Evolutionary conservation across 768 basidiomycete genomes (phyloP), one percentile per base, ranked within the genome.

Genomic region (Rhodotorula kratochvilovae): DNA sequence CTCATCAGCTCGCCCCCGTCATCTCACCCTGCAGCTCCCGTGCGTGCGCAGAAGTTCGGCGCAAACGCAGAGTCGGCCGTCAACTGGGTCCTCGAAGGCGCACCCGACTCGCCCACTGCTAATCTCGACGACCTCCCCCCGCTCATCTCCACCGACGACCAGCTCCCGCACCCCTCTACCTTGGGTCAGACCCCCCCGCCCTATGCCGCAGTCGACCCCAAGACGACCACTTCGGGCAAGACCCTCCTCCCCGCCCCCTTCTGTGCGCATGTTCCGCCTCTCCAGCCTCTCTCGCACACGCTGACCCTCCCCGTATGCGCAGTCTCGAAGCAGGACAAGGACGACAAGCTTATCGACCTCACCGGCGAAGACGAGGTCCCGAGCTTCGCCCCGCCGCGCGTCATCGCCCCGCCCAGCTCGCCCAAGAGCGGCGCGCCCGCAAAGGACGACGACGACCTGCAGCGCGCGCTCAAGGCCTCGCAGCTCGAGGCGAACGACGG

Each of bases 321-420:
- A 45, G 54, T 35, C 21, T 23, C 45, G 45, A 19, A 15, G 2
- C 36, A n/a, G n/a, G 1, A 8, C 5, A 23, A 6, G 46, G n/a
- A 48, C 15, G 42, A 19, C 55, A 51, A 53, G n/a, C n/a, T 53
- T n/a, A 63, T 67, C 36, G 70, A 71, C 66, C 65, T 71, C 16
- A 67, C 71, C 6, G 39, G 27, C 42, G 50, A 54, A 29, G 58
- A 61, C 36, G 35, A 43, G 13, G n/a, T 12, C 15, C 29, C 46
- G 2, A 2, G 33, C 45, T 8, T 42, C 62, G 50, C 35, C 50
- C 25, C 46, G 1, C 51, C 51, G 21, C 29, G 46, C 8, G 25
- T 42, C n/a, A 27, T 39, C 62, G 23, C 62, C 51, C 39, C 62
- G 4, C n/a, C 39, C 11, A 36, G 50, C 39, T 54, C 39, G 12